Conservation (phyloP, 2,329 filamentous ascomycete genomes). For the Scytalidium sp. region DNA sequence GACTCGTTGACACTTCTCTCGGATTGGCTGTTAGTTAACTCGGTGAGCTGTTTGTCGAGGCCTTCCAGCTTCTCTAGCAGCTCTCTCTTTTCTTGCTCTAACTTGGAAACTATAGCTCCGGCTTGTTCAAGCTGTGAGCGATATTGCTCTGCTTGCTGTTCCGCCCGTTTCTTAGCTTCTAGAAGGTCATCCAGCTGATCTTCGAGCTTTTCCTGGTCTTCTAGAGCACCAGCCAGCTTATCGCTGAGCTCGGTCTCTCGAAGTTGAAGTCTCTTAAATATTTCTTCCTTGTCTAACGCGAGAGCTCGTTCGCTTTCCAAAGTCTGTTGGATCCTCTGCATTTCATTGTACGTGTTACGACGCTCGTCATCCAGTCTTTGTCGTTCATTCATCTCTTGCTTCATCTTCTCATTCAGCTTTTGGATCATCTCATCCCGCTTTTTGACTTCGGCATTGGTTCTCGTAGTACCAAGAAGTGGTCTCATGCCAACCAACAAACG, state of each 20-base stretch:
- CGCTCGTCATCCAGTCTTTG: slow-evolving; percentile 87
- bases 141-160: slow-evolving; percentile 77
- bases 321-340: slow-evolving; percentile 87
- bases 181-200: slow-evolving; percentile 89
- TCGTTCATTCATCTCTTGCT: slow-evolving; percentile 69
- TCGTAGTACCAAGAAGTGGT: slow-evolving; percentile 85
- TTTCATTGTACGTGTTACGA: slow-evolving; percentile 80
- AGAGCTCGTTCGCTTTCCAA: slow-evolving; percentile 95
- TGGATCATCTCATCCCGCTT: slow-evolving; percentile 92
- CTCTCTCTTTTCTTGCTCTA: slow-evolving; percentile 83
- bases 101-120: slow-evolving; percentile 75
- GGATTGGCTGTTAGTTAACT: slow-evolving; percentile 67
- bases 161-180: slow-evolving; percentile 82
- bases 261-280: slow-evolving; percentile 91
- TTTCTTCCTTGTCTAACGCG: slow-evolving; percentile 96
- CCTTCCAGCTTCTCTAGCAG: slow-evolving; percentile 65
- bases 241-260: slow-evolving; percentile 92
- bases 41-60: slow-evolving; percentile 68
- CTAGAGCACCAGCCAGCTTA: slow-evolving; percentile 85
- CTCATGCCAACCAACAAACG: slow-evolving; percentile 92
- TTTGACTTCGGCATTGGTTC: slow-evolving; percentile 91
- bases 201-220: slow-evolving; percentile 91
- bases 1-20: slow-evolving; percentile 75
- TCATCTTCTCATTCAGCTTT: slow-evolving; percentile 80
- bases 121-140: slow-evolving; percentile 88